Conservation (phyloP, 306 rosid species). For the Rosa persica region DNA sequence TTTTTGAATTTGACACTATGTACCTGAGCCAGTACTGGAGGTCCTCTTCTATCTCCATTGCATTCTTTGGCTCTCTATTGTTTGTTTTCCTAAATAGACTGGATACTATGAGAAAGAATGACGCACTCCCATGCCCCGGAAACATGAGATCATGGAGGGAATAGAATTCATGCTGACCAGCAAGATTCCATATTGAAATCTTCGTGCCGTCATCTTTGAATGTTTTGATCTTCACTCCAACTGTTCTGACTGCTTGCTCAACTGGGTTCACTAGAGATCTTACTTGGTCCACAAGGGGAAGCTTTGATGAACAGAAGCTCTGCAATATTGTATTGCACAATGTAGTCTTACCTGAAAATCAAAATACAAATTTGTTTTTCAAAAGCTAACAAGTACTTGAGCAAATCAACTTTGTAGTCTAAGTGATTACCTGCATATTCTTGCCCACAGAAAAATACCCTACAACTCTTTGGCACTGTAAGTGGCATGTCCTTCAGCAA, state of each 20-base stretch:
- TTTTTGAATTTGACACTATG: slow-evolving; percentile 84
- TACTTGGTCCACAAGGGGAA: slow-evolving; percentile 80
- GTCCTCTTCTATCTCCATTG: slow-evolving; percentile 85
- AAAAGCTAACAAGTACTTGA: neutral
- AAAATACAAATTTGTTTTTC: slow-evolving; percentile 19
- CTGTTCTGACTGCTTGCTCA: slow-evolving; percentile 76
- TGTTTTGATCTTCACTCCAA: slow-evolving; percentile 79
- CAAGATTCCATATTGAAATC: slow-evolving; percentile 89
- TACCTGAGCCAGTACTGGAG: slow-evolving; percentile 94
- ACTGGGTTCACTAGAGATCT: slow-evolving; percentile 77
- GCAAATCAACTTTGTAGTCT: slow-evolving; percentile 7
- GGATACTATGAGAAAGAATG: slow-evolving; percentile 65
- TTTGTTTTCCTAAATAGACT: slow-evolving; percentile 75
- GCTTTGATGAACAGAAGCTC: slow-evolving; percentile 58
- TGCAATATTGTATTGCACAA: slow-evolving; percentile 80
- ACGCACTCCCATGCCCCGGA: slow-evolving; percentile 92
- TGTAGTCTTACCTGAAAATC: slow-evolving; percentile 73
- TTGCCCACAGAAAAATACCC: slow-evolving; percentile 93
- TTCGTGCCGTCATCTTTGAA: slow-evolving; percentile 77
- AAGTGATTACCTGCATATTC: slow-evolving; percentile 66
- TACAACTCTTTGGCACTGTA: slow-evolving; percentile 79
- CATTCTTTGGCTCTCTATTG: slow-evolving; percentile 71
- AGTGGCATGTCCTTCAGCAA: slow-evolving; percentile 84
- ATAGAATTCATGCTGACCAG: slow-evolving; percentile 87
- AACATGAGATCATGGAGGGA: slow-evolving; percentile 97